phyloP scores from a whole-genome alignment of 2,329 filamentous ascomycete genomes.

The Alternaria ventricosa region DNA sequence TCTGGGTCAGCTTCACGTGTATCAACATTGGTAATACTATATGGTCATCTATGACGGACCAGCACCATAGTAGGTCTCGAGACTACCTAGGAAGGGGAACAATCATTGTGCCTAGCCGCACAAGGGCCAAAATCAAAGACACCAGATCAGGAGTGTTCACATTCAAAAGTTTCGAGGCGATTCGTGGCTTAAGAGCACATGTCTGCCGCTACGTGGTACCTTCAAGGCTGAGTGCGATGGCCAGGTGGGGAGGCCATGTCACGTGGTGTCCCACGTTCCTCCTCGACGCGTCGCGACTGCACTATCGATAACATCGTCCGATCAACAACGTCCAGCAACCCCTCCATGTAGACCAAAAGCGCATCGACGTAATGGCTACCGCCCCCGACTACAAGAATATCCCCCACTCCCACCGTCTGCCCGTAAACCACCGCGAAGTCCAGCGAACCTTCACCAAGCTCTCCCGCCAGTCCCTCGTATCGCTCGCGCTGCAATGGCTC shows the following conservation, averaged over 20 bases:
- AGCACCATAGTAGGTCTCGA: background rate
- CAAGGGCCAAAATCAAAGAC: background rate
- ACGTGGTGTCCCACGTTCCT: slow-evolving; percentile 15
- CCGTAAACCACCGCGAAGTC: slow-evolving; percentile 68
- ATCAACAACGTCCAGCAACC: slow-evolving; percentile 14
- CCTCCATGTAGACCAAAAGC: slow-evolving; percentile 38
- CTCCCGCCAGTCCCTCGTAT: slow-evolving; percentile 73
- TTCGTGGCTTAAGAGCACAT: background rate
- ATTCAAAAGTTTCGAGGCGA: background rate
- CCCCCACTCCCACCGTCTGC: slow-evolving; percentile 72
- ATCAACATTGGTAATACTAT: background rate
- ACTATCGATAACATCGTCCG: slow-evolving; percentile 34
- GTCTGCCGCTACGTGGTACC: background rate
- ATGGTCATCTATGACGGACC: background rate
- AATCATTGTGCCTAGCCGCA: background rate
- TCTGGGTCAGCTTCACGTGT: background rate
- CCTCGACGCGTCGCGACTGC: slow-evolving; percentile 18
- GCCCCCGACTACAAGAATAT: slow-evolving; percentile 75
- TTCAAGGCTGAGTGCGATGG: background rate
- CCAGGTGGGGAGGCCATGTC: background rate
- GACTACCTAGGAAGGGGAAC: background rate
- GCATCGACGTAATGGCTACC: slow-evolving; percentile 56
- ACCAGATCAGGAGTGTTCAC: background rate
- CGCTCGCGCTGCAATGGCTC: slow-evolving; percentile 79
- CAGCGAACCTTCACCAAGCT: slow-evolving; percentile 72